Conservation (phyloP, 2,329 filamentous ascomycete genomes). For the Stachybotrys elegans region DNA sequence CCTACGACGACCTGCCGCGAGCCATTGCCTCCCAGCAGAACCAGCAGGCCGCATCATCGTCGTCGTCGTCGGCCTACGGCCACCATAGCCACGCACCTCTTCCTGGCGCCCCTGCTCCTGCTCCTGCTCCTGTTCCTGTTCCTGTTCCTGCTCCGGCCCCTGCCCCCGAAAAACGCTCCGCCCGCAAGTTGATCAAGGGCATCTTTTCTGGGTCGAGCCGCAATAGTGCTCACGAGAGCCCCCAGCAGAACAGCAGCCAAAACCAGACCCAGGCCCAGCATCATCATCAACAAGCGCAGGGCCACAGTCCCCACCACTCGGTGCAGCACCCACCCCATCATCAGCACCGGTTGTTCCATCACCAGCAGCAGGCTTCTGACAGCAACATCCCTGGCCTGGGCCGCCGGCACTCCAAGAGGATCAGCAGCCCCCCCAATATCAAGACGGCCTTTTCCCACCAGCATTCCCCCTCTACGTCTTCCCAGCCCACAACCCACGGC, state of each 20-base stretch:
- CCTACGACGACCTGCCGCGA: slow-evolving; percentile 17
- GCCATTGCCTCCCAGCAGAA: slow-evolving; percentile 13
- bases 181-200: slow-evolving; percentile 50
- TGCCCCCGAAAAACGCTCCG: slow-evolving; percentile 41
- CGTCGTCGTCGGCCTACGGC: slow-evolving; percentile 1
- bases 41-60: neutral
- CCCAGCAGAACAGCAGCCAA: slow-evolving; percentile 16
- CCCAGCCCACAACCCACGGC: neutral
- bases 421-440: slow-evolving; percentile 42
- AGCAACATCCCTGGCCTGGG: slow-evolving; percentile 39
- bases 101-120: slow-evolving; percentile 18
- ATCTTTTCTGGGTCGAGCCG: slow-evolving; percentile 41
- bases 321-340: slow-evolving; percentile 12
- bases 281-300: slow-evolving; percentile 16
- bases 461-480: no score
- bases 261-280: no score
- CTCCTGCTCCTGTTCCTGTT: slow-evolving; percentile 31
- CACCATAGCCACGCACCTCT: slow-evolving; percentile 27
- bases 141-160: slow-evolving; percentile 20
- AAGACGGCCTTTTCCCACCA: slow-evolving; percentile 33
- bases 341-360: slow-evolving; percentile 14
- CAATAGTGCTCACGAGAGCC: slow-evolving; percentile 9
- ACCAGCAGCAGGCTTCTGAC: slow-evolving; percentile 35
- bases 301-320: slow-evolving; percentile 18
- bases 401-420: slow-evolving; percentile 53